A percentile compares a stretch with the other conserved stretches of the same genome.
phyloP scores from a whole-genome alignment of 164 flowering plant genomes.

The Piper longum region DNA sequence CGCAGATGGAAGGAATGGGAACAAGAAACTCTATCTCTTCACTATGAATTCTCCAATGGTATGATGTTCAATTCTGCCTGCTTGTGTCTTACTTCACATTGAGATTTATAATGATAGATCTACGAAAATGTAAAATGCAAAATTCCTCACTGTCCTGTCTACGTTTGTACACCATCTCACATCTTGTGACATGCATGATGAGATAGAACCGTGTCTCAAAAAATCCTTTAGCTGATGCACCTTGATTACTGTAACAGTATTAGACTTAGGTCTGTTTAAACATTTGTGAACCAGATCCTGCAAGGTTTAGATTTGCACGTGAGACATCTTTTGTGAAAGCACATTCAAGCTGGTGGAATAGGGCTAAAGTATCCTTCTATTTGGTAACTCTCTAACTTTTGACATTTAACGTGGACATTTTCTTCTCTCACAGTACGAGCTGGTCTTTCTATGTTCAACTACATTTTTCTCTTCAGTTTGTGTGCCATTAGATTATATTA shows the following conservation, averaged over 20 bases:
- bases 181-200: too few species aligned
- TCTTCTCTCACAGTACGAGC: too few species aligned
- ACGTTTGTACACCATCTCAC: too few species aligned
- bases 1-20: slow-evolving; percentile 96
- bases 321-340: slow-evolving; percentile 90
- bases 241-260: too few species aligned
- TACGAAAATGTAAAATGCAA: too few species aligned
- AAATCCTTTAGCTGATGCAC: too few species aligned
- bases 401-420: not conserved
- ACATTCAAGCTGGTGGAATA: slow-evolving; percentile 68
- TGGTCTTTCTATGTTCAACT: slow-evolving; percentile 6
- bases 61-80: slow-evolving; percentile 2
- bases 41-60: slow-evolving; percentile 75
- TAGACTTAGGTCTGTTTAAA: not conserved
- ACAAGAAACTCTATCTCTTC: slow-evolving; percentile 39
- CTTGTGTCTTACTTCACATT: too few species aligned
- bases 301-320: slow-evolving; percentile 88
- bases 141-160: too few species aligned
- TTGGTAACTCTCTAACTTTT: slow-evolving; percentile 27
- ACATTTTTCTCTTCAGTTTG: not conserved
- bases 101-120: too few species aligned
- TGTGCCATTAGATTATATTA: too few species aligned
- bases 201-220: too few species aligned
- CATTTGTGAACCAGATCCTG: slow-evolving; percentile 44
- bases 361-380: slow-evolving; percentile 49